Base-by-base conservation (phyloP, 208 protist species). In the Leishmania martiniquensis region DNA sequence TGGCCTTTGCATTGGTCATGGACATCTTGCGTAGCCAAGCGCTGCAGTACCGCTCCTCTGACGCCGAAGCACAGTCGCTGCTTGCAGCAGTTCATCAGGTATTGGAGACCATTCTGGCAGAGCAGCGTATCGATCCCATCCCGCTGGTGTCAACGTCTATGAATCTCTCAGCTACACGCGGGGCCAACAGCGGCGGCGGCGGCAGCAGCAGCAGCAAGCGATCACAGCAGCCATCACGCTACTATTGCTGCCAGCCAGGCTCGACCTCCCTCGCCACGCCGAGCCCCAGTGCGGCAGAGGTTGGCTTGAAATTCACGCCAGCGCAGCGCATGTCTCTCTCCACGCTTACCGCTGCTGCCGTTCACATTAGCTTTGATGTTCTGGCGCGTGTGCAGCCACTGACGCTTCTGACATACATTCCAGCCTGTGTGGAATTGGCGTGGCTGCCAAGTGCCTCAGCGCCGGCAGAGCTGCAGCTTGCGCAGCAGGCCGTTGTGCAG, bases 1-100 rank as follows among this genome's bases (percentile, higher is more conserved):
- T 92, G 39, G 42, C 80, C 42, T 66, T 92, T n/a, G 75, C 81
- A 3, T 78, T 92, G n/a, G 66, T 66, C 9, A 75, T 85, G 52
- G 88, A 90, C 54, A 67, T 89, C 29, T 15, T 89, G 13, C 59
- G 44, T 20, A 44, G n/a, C 10, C 42, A 69, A 34, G 60, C 52
- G 6, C 13, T 52, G 1, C 65, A 22, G 29, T 42, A 5, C 37
- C 37, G 47, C 47, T 29, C 77, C 44, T 59, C 76, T 3, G 74
- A 74, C 15, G 60, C 44, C 1, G 73, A 75, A 32, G 75, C 60
- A 15, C 70, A 80, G 62, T 72, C 57, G 6, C 25, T 73, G 2
- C 60, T 82, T 13, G 22, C 32, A 22, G 77, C 66, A 4, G 65
- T 80, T 5, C 54, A 78, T 39, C 54, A 79, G 37, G 75, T 82